Evolutionary conservation across 306 rosid genomes (phyloP).

Genomic region (Lathyrus oleraceus): DNA sequence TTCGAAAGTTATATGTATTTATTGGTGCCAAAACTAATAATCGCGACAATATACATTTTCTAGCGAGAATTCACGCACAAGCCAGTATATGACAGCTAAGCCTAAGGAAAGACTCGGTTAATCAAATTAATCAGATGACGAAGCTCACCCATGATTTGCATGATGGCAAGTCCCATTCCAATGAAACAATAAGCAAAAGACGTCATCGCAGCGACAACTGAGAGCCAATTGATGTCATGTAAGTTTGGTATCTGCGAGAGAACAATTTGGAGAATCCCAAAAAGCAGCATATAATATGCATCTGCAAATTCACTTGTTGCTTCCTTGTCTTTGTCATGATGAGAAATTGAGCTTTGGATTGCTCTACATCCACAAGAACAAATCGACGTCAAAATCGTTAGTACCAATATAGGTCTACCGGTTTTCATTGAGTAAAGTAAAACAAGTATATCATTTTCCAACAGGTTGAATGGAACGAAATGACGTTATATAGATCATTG

Average conservation of each 20-base stretch:
- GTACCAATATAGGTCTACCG: slow-evolving; percentile 11
- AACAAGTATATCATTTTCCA: too few relatives aligned
- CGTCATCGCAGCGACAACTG: slow-evolving; percentile 70
- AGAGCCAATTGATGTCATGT: slow-evolving; percentile 70
- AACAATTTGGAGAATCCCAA: slow-evolving; percentile 58
- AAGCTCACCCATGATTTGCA: slow-evolving; percentile 46
- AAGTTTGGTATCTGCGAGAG: slow-evolving; percentile 77
- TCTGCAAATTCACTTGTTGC: slow-evolving; percentile 38
- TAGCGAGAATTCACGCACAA: slow-evolving; percentile 6
- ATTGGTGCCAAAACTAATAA: background rate
- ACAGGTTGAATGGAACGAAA: too few relatives aligned
- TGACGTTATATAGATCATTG: too few relatives aligned
- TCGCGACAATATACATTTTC: slow-evolving; percentile 20
- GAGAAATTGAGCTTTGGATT: slow-evolving; percentile 48
- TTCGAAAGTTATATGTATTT: slow-evolving; percentile 9
- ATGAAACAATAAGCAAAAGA: slow-evolving; percentile 67
- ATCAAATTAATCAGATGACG: background rate
- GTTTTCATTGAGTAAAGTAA: background rate
- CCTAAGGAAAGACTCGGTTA: slow-evolving; percentile 10
- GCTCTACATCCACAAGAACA: slow-evolving; percentile 43
- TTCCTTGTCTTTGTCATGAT: slow-evolving; percentile 36
- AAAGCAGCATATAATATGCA: slow-evolving; percentile 54
- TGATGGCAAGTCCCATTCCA: slow-evolving; percentile 59
- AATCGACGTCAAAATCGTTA: slow-evolving; percentile 12
- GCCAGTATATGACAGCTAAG: background rate